Evolutionary conservation across 441 rosid genomes (phyloP).

Genomic region (Euphorbia schlechtendalii): DNA sequence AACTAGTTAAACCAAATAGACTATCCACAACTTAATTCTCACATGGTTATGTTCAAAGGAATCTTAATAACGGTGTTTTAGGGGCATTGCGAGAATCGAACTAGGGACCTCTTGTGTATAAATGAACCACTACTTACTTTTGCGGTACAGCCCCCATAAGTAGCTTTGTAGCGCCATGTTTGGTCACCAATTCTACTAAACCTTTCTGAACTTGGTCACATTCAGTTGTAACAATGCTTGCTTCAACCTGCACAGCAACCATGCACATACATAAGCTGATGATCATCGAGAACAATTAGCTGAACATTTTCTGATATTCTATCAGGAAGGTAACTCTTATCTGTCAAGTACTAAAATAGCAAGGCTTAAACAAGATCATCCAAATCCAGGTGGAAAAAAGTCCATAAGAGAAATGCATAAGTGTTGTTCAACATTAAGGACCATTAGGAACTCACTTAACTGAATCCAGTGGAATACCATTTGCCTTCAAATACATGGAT

Average conservation of each 20-base stretch:
- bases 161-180: conserved; percentile 41
- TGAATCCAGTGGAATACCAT: neutral
- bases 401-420: neutral
- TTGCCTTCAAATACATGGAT: neutral
- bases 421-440: neutral
- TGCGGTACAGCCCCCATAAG: conserved; percentile 54
- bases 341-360: neutral
- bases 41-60: neutral
- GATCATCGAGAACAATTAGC: neutral
- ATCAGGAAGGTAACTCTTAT: neutral
- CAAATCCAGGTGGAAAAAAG: neutral
- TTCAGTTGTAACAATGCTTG: conserved; percentile 35
- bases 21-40: neutral
- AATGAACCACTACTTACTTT: conserved; percentile 32
- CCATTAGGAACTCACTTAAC: neutral
- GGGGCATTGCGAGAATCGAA: too few species aligned
- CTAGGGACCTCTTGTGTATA: too few species aligned
- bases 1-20: neutral
- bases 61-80: too few species aligned
- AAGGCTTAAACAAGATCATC: neutral
- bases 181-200: conserved; percentile 41
- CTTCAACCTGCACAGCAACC: conserved; percentile 40
- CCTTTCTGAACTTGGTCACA: conserved; percentile 50
- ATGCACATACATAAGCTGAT: neutral
- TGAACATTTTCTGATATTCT: neutral